Conservation (phyloP, 352 stramenopile species). For the Phytophthora kernoviae region DNA sequence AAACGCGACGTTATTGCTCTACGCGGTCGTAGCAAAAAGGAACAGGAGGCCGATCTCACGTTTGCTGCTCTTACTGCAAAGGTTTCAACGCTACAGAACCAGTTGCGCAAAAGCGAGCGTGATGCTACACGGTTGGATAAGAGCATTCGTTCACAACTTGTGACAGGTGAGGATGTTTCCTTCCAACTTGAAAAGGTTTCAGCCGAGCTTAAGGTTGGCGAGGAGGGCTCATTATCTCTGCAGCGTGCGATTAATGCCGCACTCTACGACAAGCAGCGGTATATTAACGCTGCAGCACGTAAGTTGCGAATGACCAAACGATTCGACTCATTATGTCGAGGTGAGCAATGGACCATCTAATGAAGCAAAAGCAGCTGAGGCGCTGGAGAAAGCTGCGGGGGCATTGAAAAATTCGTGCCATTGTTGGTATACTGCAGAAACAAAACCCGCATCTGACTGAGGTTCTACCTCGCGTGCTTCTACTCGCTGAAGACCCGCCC, state of each 20-base stretch:
- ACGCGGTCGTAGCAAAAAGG: conserved; percentile 83
- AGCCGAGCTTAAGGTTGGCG: conserved; percentile 79
- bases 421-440: conserved; percentile 62
- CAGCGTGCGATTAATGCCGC: conserved; percentile 86
- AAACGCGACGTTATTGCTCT: conserved; percentile 94
- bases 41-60: conserved; percentile 74
- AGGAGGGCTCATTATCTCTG: conserved; percentile 64
- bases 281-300: conserved; percentile 72
- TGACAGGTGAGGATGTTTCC: conserved; percentile 65
- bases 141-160: conserved; percentile 59
- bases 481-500: conserved; percentile 78
- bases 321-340: conserved; percentile 63
- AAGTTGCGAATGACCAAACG: conserved; percentile 76
- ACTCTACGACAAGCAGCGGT: conserved; percentile 92
- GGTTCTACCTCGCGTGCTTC: conserved; percentile 78
- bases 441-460: conserved; percentile 83
- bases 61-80: conserved; percentile 87
- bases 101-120: conserved; percentile 71
- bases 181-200: conserved; percentile 83
- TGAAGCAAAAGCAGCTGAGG: conserved; percentile 54
- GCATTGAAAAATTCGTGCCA: conserved; percentile 56
- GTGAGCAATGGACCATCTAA: conserved; percentile 41
- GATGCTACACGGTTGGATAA: conserved; percentile 67
- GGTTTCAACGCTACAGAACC: conserved; percentile 79
- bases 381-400: conserved; percentile 54